A percentile compares a stretch with the other conserved stretches of the same genome.
phyloP scores from a whole-genome alignment of 306 rosid species.

The Glycine tomentella region DNA sequence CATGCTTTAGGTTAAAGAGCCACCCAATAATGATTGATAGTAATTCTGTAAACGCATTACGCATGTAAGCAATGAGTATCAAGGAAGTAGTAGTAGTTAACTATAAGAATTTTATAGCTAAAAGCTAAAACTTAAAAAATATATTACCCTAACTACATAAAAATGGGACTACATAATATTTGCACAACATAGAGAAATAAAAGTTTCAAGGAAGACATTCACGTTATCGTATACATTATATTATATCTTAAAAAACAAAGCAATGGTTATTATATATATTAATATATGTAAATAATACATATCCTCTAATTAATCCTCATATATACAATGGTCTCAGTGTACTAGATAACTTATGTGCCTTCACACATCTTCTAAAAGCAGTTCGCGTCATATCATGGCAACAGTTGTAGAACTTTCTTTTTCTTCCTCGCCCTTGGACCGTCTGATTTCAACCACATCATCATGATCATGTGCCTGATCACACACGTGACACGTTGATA shows the following conservation, averaged over 20 bases:
- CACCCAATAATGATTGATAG: background rate
- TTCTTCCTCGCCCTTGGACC: slow-evolving; percentile 32
- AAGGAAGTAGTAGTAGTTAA: too few relatives aligned
- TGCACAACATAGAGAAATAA: background rate
- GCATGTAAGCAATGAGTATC: too few relatives aligned
- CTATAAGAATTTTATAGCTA: too few relatives aligned
- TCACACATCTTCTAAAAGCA: slow-evolving; percentile 9
- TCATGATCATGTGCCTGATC: slow-evolving; percentile 27
- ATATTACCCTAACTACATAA: too few relatives aligned
- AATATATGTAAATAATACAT: slow-evolving; percentile 1
- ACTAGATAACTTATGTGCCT: slow-evolving; percentile 29
- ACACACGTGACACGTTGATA: slow-evolving; percentile 21
- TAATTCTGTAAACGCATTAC: too few relatives aligned
- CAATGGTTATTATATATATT: slow-evolving; percentile 31
- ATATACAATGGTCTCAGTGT: slow-evolving; percentile 53
- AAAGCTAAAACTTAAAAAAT: background rate
- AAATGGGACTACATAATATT: background rate
- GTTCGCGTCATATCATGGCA: slow-evolving; percentile 22
- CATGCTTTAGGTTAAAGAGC: background rate
- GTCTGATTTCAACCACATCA: slow-evolving; percentile 17
- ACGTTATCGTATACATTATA: background rate
- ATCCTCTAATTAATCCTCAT: slow-evolving; percentile 51
- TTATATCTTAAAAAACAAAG: background rate
- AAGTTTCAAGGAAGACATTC: background rate
- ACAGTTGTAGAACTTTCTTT: slow-evolving; percentile 7